Evolutionary conservation across 306 rosid species (phyloP), one percentile per base, ranked within the genome.

Genomic region (Vigna trinervia): DNA sequence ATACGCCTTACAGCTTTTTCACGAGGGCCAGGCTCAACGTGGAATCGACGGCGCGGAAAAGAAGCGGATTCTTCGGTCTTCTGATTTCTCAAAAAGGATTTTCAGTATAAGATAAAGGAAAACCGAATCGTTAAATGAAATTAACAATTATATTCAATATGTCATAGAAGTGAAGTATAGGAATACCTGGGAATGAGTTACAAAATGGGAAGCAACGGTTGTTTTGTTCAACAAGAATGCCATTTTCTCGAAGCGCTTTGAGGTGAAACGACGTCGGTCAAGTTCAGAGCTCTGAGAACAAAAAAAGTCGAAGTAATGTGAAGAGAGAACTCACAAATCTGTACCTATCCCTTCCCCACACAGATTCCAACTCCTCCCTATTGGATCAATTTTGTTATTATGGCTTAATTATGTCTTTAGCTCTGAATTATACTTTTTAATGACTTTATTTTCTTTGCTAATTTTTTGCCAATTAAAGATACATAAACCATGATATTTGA

Each of bases 11-110:
- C 98, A 53, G 97, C 98, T 85, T 89, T 87, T 85, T 92, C 96
- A 61, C 98, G 98, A 46, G 88, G 20, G 8, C 97, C 97, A 6
- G 89, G 92, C 75, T 88, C 88, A 82, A 87, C 52, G 74, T 95
- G 98, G 80, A 74, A 88, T 82, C 83, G 87, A 69, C 97, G 97
- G 73, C 96, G 91, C 38, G 88, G 54, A 43, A 69, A 81, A 38
- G 90, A 82, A 36, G 80, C 65, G 41, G 80, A 83, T 75, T 79
- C 90, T 75, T 73, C 86, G 28, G 83, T 15, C 38, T 85, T 81
- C 90, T 87, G 88, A 17, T 81, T 59, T n/a, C 28, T 5, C 61
- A 45, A 58, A 71, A 30, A 52, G 51, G 75, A 67, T 15, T 23
- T 73, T 73, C 11, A 14, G 58, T 51, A 52, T 28, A 57, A 62